These are phyloP conservation scores for Penicillium sp. DNA, from an alignment of 2,329 filamentous ascomycete genomes.

Conservation along the genomic window DNA sequence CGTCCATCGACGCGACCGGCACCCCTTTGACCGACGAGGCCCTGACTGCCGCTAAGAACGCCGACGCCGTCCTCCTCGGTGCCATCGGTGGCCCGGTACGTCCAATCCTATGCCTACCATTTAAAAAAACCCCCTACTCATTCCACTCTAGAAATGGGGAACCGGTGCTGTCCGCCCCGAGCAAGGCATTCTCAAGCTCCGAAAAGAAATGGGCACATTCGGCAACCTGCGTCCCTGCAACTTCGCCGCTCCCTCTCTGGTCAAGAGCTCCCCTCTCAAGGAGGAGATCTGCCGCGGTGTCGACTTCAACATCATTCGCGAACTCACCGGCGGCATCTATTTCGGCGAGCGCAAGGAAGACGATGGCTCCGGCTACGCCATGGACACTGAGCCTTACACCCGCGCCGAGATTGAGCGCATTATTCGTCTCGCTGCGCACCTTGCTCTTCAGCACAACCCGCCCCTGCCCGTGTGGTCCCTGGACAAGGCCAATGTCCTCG, in stretches of 20 bases:
- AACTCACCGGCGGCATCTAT: conserved; percentile 91
- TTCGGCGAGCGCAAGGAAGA: conserved; percentile 84
- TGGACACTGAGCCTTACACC: conserved; percentile 85
- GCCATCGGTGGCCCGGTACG: conserved; percentile 85
- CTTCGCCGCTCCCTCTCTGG: conserved; percentile 83
- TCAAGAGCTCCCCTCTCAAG: conserved; percentile 84
- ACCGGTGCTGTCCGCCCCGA: conserved; percentile 84
- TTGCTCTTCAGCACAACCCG: conserved; percentile 74
- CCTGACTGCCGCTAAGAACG: conserved; percentile 75
- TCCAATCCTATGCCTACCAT: conserved; percentile 3
- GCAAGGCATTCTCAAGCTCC: conserved; percentile 84
- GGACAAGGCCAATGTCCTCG: conserved; percentile 96
- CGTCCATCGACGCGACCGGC: conserved; percentile 81
- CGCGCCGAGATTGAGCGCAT: conserved; percentile 84
- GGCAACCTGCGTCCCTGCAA: conserved; percentile 95
- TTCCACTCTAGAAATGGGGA: conserved; percentile 70
- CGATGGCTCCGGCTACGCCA: conserved; percentile 69
- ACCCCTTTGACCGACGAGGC: conserved; percentile 78
- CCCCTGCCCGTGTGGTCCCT: conserved; percentile 78
- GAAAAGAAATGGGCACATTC: conserved; percentile 91
- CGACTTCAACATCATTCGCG: conserved; percentile 89
- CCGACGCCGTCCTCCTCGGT: conserved; percentile 86
- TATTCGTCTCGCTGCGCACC: conserved; percentile 73
- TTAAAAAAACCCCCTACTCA: not conserved
- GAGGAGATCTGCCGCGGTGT: conserved; percentile 79